Evolutionary conservation across 2,329 filamentous ascomycete species (phyloP), one percentile per base, ranked within the genome.

Genomic region (Eutypa lata): DNA sequence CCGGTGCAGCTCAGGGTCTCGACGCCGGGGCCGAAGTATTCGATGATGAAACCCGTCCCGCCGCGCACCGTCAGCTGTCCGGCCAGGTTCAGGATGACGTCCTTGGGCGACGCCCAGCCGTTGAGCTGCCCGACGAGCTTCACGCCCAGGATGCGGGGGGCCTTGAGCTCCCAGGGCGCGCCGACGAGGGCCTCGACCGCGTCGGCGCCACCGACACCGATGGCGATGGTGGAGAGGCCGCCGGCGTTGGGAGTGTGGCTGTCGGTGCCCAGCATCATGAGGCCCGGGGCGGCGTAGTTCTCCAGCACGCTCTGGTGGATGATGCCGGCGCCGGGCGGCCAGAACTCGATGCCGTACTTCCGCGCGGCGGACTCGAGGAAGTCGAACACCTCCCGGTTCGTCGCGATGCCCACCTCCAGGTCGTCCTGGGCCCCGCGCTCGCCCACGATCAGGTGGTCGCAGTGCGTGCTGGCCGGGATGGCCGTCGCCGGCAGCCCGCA

Each of bases 251-350:
- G 94, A 45, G 91, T 97, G 73, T 99, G 94, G 66, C 90, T 96
- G 73, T 99, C 94, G 28, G 94, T 99, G 52, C 94, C 94, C 40
- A 99, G 82, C 91, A 99, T 97, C 92, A 99, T 97, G 63, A 97
- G 75, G 48, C 94, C 94, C 19, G 94, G 94, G n/a, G 93, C 86
- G 33, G 92, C 90, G 69, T 99, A 99, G 75, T 99, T 97, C 77
- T 99, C 94, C 63, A 99, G 75, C 21, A 99, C 94, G 49, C 90
- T 96, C 81, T 99, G 94, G 75, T 99, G 94, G 61, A 99, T 96
- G 61, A 96, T 96, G 58, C 91, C 92, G 7, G 92, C 91, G 55
- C 92, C 92, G 0, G 91, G 91, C 2, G 91, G 90, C 92, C 91
- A 96, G 68, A 96, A 96, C 71, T 96, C 91, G 69, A 96, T 94